Evolutionary conservation across 805 yeast species (phyloP).

Genomic region (Candida pseudoglaebosa): DNA sequence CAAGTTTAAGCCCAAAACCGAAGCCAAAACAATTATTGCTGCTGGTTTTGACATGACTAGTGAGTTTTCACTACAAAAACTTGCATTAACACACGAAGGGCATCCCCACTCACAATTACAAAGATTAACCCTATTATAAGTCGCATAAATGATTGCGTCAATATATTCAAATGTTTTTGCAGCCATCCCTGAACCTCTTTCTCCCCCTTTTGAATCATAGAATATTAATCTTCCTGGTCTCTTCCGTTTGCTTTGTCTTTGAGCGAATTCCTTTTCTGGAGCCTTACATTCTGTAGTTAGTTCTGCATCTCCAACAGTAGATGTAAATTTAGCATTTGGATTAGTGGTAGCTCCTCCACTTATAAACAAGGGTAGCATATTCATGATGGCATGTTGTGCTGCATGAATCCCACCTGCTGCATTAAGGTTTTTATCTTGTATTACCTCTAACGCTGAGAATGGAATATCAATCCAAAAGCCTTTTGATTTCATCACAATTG

Average conservation of each 20-base stretch:
- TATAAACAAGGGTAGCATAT: conserved; percentile 68
- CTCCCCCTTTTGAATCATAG: conserved; percentile 80
- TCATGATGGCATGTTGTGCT: conserved; percentile 86
- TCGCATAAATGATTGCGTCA: conserved; percentile 58
- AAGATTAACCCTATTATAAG: conserved; percentile 52
- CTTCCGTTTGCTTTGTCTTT: conserved; percentile 61
- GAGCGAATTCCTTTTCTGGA: conserved; percentile 92
- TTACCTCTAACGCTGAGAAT: conserved; percentile 50
- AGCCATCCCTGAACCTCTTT: conserved; percentile 73
- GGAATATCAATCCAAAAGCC: conserved; percentile 96
- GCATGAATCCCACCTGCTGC: conserved; percentile 95
- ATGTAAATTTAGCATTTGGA: conserved; percentile 26
- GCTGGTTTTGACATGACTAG: conserved; percentile 87
- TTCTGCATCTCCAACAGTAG: conserved; percentile 46
- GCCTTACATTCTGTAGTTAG: conserved; percentile 94
- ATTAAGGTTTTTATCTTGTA: conserved; percentile 55
- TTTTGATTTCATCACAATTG: conserved; percentile 60
- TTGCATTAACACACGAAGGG: conserved; percentile 82
- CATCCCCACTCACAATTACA: conserved; percentile 80
- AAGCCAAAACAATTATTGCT: conserved; percentile 63
- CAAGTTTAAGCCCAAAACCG: conserved; percentile 52
- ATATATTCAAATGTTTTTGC: conserved; percentile 76
- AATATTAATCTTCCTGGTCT: conserved; percentile 87
- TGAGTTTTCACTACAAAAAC: conserved; percentile 76
- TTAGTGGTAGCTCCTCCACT: conserved; percentile 58